These are phyloP conservation scores for Calonectria pteridis DNA, from an alignment of 2,329 filamentous ascomycete genomes.

Conservation along the genomic window DNA sequence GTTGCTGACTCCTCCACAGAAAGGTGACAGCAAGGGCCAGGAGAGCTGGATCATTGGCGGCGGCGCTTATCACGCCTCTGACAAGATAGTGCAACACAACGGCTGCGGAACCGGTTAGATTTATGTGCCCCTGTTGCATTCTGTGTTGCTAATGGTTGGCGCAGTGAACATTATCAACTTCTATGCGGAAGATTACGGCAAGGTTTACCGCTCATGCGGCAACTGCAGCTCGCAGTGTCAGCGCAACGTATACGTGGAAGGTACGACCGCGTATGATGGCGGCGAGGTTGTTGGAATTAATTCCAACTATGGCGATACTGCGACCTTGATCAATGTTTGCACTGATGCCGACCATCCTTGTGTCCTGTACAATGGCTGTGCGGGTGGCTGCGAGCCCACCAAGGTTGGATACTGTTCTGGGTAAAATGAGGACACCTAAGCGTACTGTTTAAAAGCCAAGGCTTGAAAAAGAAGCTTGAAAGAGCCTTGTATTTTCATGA, in stretches of 20 bases:
- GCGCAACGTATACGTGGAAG: slow-evolving; percentile 46
- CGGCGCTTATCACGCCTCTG: slow-evolving; percentile 52
- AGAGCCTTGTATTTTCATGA: too few species aligned
- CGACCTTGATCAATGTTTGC: slow-evolving; percentile 48
- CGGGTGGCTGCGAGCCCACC: slow-evolving; percentile 9
- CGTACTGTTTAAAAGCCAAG: not conserved
- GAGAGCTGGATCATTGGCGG: slow-evolving; percentile 53
- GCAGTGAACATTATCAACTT: slow-evolving; percentile 41
- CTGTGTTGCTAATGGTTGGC: not conserved
- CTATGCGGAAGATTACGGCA: slow-evolving; percentile 32
- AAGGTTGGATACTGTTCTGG: slow-evolving; percentile 16
- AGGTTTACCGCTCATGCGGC: slow-evolving; percentile 32
- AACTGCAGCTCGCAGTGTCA: slow-evolving; percentile 36
- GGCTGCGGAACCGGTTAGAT: slow-evolving; percentile 46
- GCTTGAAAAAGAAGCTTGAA: not conserved
- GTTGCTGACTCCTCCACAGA: slow-evolving; percentile 20
- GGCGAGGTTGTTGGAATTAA: slow-evolving; percentile 58
- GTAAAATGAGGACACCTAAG: not conserved
- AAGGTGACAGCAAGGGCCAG: slow-evolving; percentile 34
- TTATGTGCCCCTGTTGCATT: not conserved
- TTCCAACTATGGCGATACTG: slow-evolving; percentile 52
- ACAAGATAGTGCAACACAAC: slow-evolving; percentile 57
- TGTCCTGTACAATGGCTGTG: slow-evolving; percentile 39
- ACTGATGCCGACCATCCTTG: slow-evolving; percentile 41
- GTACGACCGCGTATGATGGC: slow-evolving; percentile 54